Percentiles rank a stretch among this genome's conserved stretches.
Evolutionary conservation across 345 rosid species (phyloP).

Genomic region (Citrus inodora): DNA sequence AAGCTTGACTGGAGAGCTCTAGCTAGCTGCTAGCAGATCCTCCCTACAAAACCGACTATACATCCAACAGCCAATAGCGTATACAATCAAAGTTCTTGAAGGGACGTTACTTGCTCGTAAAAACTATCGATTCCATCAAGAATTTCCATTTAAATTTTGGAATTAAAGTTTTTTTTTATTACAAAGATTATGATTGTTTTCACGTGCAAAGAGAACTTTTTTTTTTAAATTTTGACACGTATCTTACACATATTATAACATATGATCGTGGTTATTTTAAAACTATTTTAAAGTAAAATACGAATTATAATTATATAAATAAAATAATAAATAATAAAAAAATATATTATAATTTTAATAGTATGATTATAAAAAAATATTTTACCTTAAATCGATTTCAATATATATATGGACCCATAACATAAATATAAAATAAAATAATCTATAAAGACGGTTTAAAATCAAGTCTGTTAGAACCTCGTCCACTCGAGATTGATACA

Average conservation of each 20-base stretch:
- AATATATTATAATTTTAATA: no score
- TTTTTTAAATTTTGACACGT: no score
- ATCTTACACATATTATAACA: no score
- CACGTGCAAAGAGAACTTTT: no score
- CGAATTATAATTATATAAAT: no score
- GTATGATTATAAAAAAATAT: accelerated
- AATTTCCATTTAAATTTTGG: background rate
- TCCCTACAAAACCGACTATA: background rate
- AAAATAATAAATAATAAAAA: no score
- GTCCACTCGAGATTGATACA: no score
- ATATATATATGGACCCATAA: accelerated
- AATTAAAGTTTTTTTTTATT: background rate
- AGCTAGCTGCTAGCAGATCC: background rate
- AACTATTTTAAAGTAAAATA: accelerated
- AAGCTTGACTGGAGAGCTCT: background rate
- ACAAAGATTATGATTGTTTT: no score
- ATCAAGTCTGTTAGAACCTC: accelerated
- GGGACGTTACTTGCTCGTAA: background rate
- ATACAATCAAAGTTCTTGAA: background rate
- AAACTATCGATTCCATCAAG: background rate
- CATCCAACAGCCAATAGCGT: background rate
- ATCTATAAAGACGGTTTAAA: no score
- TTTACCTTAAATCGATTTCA: accelerated
- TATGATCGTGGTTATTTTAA: accelerated
- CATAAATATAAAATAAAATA: no score